phyloP scores from a whole-genome alignment of 305 asterid genomes.

The Ilex paraguariensis region DNA sequence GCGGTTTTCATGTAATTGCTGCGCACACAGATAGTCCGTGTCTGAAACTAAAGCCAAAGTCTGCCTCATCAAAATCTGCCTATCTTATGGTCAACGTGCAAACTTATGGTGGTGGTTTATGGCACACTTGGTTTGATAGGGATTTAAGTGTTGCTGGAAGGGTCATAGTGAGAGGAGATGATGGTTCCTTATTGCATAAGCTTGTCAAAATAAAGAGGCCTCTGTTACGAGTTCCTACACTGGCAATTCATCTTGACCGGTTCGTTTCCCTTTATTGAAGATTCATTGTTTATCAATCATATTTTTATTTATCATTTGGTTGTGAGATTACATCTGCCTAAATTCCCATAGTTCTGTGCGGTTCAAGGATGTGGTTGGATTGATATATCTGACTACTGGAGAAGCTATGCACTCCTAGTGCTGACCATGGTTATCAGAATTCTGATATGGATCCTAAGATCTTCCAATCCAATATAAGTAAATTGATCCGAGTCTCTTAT shows the following conservation, averaged over 20 bases:
- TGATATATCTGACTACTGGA: no score
- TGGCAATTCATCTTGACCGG: conserved; percentile 96
- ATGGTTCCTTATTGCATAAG: conserved; percentile 80
- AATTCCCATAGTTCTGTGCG: no score
- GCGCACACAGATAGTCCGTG: conserved; percentile 99
- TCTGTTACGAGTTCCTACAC: conserved; percentile 84
- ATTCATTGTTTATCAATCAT: conserved; percentile 3
- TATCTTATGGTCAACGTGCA: conserved; percentile 94
- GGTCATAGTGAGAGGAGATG: conserved; percentile 70
- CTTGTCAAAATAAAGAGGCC: conserved; percentile 89
- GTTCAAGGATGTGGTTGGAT: no score
- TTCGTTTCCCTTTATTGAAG: conserved; percentile 23
- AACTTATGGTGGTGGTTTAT: conserved; percentile 90
- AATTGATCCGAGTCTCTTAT: no score
- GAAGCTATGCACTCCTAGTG: no score
- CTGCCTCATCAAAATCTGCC: conserved; percentile 80
- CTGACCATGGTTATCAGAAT: no score
- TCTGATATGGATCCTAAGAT: no score
- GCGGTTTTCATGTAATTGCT: conserved; percentile 91
- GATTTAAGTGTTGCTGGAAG: conserved; percentile 95
- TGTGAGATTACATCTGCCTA: no score
- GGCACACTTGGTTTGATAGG: conserved; percentile 99
- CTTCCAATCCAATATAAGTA: no score
- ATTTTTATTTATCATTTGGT: not conserved
- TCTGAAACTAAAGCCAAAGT: conserved; percentile 90